These are phyloP conservation scores for Populus euphratica DNA, from an alignment of 345 rosid genomes.

Conservation along the genomic window DNA sequence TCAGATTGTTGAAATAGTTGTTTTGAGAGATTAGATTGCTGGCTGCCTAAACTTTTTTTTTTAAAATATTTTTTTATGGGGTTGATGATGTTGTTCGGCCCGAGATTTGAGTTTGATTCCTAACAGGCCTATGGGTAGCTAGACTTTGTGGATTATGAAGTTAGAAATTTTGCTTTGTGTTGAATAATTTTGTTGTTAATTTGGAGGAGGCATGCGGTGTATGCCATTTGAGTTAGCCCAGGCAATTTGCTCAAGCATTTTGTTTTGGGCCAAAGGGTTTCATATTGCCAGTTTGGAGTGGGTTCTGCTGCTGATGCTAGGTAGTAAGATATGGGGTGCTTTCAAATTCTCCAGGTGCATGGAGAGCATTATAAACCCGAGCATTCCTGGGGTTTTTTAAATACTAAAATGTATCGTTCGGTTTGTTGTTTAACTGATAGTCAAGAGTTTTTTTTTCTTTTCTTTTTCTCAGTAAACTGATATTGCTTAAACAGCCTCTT, in stretches of 20 bases:
- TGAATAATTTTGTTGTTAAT: too few relatives aligned
- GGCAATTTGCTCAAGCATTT: neutral
- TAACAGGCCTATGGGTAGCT: neutral
- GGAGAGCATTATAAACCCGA: neutral
- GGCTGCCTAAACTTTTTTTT: neutral
- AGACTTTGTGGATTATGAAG: neutral
- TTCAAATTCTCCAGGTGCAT: neutral
- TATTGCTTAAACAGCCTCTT: slow-evolving; percentile 61
- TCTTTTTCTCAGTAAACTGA: slow-evolving; percentile 9
- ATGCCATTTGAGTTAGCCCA: neutral
- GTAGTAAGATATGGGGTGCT: neutral
- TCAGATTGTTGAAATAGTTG: neutral
- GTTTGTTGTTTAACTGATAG: neutral
- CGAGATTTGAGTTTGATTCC: neutral
- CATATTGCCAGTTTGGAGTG: neutral
- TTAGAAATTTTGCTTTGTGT: neutral
- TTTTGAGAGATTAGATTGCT: neutral
- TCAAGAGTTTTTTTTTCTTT: neutral
- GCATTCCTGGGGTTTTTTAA: neutral
- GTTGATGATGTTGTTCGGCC: neutral
- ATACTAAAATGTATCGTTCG: neutral
- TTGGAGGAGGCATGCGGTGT: neutral
- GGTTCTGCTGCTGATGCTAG: neutral
- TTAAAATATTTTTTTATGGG: neutral
- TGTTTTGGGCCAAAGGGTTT: neutral